Percentiles rank a stretch among this genome's conserved stretches.
Evolutionary conservation across 2,329 filamentous ascomycete species (phyloP).

Genomic region (Eurotiales sp.): DNA sequence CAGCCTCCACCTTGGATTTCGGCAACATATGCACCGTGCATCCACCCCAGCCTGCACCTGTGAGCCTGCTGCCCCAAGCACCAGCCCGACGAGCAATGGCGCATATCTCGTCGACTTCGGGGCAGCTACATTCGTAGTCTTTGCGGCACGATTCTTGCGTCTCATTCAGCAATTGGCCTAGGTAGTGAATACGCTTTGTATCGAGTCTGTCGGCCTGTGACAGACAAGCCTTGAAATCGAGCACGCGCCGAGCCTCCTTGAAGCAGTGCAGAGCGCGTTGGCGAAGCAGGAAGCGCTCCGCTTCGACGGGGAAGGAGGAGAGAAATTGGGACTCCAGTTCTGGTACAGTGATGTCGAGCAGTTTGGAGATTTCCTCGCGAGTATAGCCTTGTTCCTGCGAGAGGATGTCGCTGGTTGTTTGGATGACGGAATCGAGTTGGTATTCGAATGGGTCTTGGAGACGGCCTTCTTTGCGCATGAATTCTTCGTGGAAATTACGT

Average conservation of each 20-base stretch:
- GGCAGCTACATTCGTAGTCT: constrained; percentile 85
- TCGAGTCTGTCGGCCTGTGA: constrained; percentile 51
- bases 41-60: constrained; percentile 94
- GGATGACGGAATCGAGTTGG: constrained; percentile 71
- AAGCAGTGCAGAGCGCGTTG: constrained; percentile 91
- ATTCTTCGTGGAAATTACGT: constrained; percentile 79
- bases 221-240: constrained; percentile 78
- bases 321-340: constrained; percentile 76
- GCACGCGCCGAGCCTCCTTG: constrained; percentile 78
- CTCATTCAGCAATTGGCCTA: constrained; percentile 82
- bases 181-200: constrained; percentile 64
- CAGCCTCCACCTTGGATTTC: constrained; percentile 71
- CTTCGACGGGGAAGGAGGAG: constrained; percentile 82
- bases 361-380: constrained; percentile 72
- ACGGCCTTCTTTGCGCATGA: constrained; percentile 57
- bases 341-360: constrained; percentile 64
- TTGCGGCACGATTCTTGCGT: constrained; percentile 86
- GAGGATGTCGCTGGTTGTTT: constrained; percentile 67
- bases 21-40: constrained; percentile 93
- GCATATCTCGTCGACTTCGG: constrained; percentile 88
- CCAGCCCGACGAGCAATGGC: constrained; percentile 72
- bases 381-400: constrained; percentile 81
- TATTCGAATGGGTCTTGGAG: constrained; percentile 52
- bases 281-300: constrained; percentile 79
- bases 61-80: constrained; percentile 78